phyloP scores from a whole-genome alignment of 768 basidiomycete genomes.

The Podaxis sp. region DNA sequence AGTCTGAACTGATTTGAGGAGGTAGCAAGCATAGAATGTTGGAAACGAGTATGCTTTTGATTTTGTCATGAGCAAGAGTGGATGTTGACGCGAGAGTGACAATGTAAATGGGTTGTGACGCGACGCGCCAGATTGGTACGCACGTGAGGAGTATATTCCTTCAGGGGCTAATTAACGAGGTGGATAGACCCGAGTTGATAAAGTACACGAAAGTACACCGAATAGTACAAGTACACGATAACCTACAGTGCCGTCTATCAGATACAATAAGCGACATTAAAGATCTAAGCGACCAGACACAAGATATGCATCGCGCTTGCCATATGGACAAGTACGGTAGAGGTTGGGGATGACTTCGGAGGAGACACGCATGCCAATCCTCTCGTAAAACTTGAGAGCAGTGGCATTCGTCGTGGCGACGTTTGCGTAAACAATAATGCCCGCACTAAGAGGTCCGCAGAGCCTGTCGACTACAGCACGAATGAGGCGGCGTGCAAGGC shows the following conservation, averaged over 20 bases:
- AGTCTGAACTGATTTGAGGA: conserved; percentile 66
- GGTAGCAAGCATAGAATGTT: conserved; percentile 80
- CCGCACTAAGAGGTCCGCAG: conserved; percentile 26
- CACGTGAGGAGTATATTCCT: neutral
- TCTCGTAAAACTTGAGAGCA: conserved; percentile 43
- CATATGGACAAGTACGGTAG: conserved; percentile 35
- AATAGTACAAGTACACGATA: conserved; percentile 19
- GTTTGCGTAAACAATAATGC: conserved; percentile 39
- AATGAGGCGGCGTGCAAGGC: conserved; percentile 45
- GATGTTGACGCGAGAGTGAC: neutral
- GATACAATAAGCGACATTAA: neutral
- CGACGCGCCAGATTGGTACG: neutral
- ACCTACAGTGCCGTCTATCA: neutral
- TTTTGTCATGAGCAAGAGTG: neutral
- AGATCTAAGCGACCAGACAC: conserved; percentile 21
- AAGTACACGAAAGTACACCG: conserved; percentile 14
- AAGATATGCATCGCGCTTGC: conserved; percentile 43
- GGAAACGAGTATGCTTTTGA: conserved; percentile 47
- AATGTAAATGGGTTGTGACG: neutral
- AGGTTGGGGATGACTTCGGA: conserved; percentile 37
- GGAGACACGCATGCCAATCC: conserved; percentile 38
- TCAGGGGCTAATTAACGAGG: neutral
- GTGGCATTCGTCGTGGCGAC: conserved; percentile 43
- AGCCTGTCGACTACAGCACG: conserved; percentile 27
- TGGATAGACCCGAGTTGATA: conserved; percentile 4